Evolutionary conservation across 371 early-diverging fungal species (phyloP).

Genomic region (Mortierella sp.): DNA sequence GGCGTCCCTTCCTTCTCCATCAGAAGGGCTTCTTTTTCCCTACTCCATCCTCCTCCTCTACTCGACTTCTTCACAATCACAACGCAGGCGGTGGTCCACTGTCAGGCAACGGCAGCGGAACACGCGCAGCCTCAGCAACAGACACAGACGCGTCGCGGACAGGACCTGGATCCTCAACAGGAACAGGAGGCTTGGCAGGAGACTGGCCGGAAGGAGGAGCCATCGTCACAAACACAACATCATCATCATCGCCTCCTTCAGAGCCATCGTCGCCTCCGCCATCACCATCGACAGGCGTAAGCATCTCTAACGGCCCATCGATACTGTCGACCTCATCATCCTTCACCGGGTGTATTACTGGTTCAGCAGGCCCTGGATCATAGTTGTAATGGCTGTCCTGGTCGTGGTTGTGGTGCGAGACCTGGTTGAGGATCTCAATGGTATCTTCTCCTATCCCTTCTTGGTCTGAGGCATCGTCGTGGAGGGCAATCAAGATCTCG

Average conservation of each 20-base stretch:
- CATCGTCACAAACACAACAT: conserved; percentile 21
- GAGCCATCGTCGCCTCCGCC: neutral
- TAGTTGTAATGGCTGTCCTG: neutral
- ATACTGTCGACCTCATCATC: conserved; percentile 6
- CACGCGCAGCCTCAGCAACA: neutral
- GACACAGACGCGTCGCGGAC: neutral
- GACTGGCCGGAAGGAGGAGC: conserved; percentile 7
- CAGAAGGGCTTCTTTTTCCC: conserved; percentile 8
- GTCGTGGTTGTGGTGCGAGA: neutral
- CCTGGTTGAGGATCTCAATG: conserved; percentile 24
- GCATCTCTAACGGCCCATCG: neutral
- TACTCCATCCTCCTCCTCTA: no score
- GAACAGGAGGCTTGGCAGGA: neutral
- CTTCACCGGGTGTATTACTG: conserved; percentile 24
- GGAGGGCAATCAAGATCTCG: conserved; percentile 28
- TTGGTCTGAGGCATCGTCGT: conserved; percentile 6
- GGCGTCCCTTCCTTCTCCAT: neutral
- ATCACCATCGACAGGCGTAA: neutral
- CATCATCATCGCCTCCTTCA: neutral
- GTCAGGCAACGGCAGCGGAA: neutral
- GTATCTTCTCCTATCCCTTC: conserved; percentile 10
- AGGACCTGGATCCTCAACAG: neutral
- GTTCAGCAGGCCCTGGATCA: conserved; percentile 14
- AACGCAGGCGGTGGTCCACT: neutral
- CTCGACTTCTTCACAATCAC: neutral